Percentiles rank a stretch among this genome's conserved stretches.
Evolutionary conservation across 495 filamentous ascomycete genomes (phyloP).

Genomic region (Aspergillus biplanus): DNA sequence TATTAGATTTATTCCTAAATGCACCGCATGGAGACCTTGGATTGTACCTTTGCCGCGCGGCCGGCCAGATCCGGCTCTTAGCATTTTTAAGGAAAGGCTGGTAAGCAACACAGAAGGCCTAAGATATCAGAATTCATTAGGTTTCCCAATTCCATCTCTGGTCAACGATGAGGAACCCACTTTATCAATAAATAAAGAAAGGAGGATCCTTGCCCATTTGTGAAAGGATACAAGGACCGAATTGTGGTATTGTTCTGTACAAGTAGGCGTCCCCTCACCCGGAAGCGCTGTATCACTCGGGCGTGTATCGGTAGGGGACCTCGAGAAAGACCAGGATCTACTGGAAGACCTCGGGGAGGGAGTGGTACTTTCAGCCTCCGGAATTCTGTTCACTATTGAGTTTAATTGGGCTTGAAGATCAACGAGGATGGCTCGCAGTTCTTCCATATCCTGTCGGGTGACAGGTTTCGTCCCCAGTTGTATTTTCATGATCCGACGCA

Average conservation of each 20-base stretch:
- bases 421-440: conserved; percentile 46
- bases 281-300: conserved; percentile 38
- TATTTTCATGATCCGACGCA: conserved; percentile 49
- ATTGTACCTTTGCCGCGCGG: conserved; percentile 52
- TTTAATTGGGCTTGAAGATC: conserved; percentile 50
- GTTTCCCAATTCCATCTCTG: not conserved
- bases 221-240: conserved; percentile 49
- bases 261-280: conserved; percentile 42
- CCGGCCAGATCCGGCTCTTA: conserved; percentile 57
- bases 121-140: conserved; percentile 1
- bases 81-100: conserved; percentile 60
- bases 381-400: conserved; percentile 48
- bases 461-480: conserved; percentile 50
- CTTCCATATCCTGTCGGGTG: conserved; percentile 49
- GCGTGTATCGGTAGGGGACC: conserved; percentile 33
- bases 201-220: conserved; percentile 51
- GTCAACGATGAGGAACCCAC: conserved; percentile 21
- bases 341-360: conserved; percentile 24
- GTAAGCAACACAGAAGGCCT: conserved; percentile 58
- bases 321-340: conserved; percentile 34
- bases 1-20: conserved; percentile 16
- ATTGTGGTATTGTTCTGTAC: conserved; percentile 50
- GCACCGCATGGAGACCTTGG: not conserved
- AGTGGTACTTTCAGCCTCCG: conserved; percentile 25
- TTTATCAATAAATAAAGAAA: conserved; percentile 52